Percentiles rank a stretch among this genome's conserved stretches.
Conservation (phyloP, 352 stramenopile genomes). For the Aphanomyces cochlioides region DNA sequence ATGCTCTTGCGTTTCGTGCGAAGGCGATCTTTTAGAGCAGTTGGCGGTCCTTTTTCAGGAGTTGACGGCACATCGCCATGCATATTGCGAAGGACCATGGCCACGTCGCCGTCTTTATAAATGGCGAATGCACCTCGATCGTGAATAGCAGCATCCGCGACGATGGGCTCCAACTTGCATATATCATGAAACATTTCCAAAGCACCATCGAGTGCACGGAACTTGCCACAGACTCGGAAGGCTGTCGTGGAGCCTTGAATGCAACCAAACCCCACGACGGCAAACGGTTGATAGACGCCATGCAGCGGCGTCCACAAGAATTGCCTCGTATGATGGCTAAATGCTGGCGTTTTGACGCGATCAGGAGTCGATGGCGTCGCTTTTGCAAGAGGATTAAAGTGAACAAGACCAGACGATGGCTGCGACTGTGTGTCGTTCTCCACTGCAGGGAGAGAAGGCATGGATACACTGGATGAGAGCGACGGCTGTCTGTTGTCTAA, state of each 20-base stretch:
- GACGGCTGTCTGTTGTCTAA: not conserved
- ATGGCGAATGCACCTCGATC: slow-evolving; percentile 61
- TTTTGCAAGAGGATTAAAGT: slow-evolving; percentile 8
- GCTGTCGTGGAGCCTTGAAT: slow-evolving; percentile 33
- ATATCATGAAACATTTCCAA: slow-evolving; percentile 67
- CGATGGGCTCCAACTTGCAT: slow-evolving; percentile 49
- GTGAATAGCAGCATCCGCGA: slow-evolving; percentile 17
- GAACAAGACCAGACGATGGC: not conserved
- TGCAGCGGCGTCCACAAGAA: slow-evolving; percentile 70
- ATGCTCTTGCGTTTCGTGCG: not conserved
- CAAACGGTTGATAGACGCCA: slow-evolving; percentile 68
- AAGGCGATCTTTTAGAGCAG: not conserved
- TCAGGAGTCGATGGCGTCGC: slow-evolving; percentile 4
- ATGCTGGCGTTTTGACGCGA: not conserved
- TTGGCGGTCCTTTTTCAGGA: not conserved
- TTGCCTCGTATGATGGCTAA: slow-evolving; percentile 28
- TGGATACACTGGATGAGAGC: not conserved
- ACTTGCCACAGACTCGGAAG: slow-evolving; percentile 76
- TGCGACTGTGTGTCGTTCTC: not conserved
- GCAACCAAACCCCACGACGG: slow-evolving; percentile 56
- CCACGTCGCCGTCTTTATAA: slow-evolving; percentile 83
- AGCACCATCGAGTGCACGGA: slow-evolving; percentile 51
- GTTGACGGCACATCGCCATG: not conserved
- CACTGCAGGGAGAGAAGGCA: not conserved
- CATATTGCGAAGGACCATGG: slow-evolving; percentile 64